A percentile compares a stretch with the other conserved stretches of the same genome.
Conservation (phyloP, 768 basidiomycete genomes). For the Leucocoprinus sp. region DNA sequence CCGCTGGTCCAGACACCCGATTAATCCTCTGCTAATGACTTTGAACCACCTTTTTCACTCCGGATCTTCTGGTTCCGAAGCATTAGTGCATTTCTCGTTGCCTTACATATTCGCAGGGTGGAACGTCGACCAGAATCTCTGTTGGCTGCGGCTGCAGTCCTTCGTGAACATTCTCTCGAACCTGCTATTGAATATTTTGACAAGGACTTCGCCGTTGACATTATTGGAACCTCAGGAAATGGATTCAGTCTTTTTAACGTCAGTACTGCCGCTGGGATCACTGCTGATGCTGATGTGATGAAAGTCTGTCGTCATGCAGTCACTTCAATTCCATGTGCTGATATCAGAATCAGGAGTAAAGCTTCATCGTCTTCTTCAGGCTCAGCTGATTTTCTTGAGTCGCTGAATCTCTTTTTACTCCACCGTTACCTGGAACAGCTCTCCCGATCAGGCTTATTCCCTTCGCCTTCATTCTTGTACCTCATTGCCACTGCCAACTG, state of each 20-base stretch:
- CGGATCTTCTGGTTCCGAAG: conserved; percentile 50
- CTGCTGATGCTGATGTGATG: conserved; percentile 87
- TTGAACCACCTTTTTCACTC: conserved; percentile 70
- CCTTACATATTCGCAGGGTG: conserved; percentile 70
- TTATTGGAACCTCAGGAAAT: conserved; percentile 93
- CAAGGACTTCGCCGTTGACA: conserved; percentile 73
- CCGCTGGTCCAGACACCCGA: conserved; percentile 78
- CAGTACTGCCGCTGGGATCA: conserved; percentile 87
- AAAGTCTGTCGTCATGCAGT: conserved; percentile 47
- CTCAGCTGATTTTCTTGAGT: conserved; percentile 84
- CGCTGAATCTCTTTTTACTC: conserved; percentile 66
- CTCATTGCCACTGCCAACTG: conserved; percentile 86
- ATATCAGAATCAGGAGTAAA: conserved; percentile 41
- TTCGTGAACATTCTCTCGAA: conserved; percentile 59
- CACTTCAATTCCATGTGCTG: neutral
- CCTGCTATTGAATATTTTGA: conserved; percentile 51
- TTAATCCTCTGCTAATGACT: conserved; percentile 68
- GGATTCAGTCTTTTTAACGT: conserved; percentile 96
- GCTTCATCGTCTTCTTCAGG: conserved; percentile 94
- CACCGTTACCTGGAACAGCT: conserved; percentile 48
- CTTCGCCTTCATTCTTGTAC: conserved; percentile 90
- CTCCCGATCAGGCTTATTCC: conserved; percentile 60
- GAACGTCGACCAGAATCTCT: conserved; percentile 73
- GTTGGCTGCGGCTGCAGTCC: conserved; percentile 67
- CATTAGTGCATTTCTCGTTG: conserved; percentile 88